Evolutionary conservation across 2,329 filamentous ascomycete species (phyloP).

Genomic region (Talaromyces piceae): DNA sequence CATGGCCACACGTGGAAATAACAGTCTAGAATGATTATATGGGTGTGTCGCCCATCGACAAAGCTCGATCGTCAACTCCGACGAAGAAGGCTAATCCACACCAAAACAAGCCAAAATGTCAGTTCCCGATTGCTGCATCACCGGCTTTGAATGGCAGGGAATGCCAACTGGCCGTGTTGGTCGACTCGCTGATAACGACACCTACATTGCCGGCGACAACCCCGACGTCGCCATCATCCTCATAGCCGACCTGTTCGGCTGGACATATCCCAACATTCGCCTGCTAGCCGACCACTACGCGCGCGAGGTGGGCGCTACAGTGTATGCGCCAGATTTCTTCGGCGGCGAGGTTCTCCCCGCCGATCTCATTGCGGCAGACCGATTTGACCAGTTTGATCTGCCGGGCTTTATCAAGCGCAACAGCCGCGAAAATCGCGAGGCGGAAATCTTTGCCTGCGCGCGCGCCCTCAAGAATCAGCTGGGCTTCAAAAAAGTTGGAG

Average conservation of each 20-base stretch:
- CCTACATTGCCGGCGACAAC: slow-evolving; percentile 34
- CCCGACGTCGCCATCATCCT: slow-evolving; percentile 29
- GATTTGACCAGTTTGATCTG: slow-evolving; percentile 32
- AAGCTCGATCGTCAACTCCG: too few relatives aligned
- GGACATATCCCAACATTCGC: slow-evolving; percentile 39
- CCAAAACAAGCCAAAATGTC: too few relatives aligned
- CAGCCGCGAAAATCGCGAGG: slow-evolving; percentile 30
- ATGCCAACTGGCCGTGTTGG: slow-evolving; percentile 26
- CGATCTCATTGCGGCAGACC: slow-evolving; percentile 22
- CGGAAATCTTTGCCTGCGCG: slow-evolving; percentile 30
- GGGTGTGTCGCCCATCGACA: too few relatives aligned
- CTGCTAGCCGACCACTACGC: slow-evolving; percentile 44
- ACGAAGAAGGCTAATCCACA: too few relatives aligned
- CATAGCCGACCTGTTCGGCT: slow-evolving; percentile 38
- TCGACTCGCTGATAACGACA: slow-evolving; percentile 25
- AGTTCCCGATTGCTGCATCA: slow-evolving; percentile 14
- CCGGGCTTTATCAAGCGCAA: slow-evolving; percentile 32
- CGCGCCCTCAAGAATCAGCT: slow-evolving; percentile 23
- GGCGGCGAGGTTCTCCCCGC: slow-evolving; percentile 26
- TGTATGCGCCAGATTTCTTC: slow-evolving; percentile 38
- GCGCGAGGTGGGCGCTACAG: slow-evolving; percentile 37
- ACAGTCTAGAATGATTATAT: too few relatives aligned
- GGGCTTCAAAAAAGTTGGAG: slow-evolving; percentile 29
- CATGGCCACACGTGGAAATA: too few relatives aligned
- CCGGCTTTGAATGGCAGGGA: slow-evolving; percentile 37